Percentiles rank a stretch among this genome's conserved stretches.
Evolutionary conservation across 2,329 filamentous ascomycete genomes (phyloP).

Genomic region (Chaetomium globosum): DNA sequence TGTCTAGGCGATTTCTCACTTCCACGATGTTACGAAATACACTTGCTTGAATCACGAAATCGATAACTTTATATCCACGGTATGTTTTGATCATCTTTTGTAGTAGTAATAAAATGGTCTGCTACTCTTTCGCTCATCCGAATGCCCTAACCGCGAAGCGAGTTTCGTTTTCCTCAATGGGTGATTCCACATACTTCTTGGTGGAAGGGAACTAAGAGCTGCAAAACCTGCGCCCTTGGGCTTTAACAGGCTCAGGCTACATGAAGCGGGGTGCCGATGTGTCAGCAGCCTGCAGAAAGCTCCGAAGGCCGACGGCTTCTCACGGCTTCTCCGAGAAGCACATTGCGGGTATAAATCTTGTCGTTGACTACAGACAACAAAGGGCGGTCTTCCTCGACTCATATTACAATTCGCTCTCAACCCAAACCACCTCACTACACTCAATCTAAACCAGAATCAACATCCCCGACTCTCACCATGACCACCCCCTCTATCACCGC

Average conservation of each 20-base stretch:
- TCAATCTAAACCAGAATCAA: not conserved
- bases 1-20: not conserved
- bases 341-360: not conserved
- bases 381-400: not conserved
- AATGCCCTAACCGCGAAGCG: not conserved
- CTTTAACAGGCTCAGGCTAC: too few relatives aligned
- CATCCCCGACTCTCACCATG: conserved; percentile 1
- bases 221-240: not conserved
- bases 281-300: not conserved
- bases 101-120: too few relatives aligned
- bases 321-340: not conserved
- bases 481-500: conserved; percentile 10
- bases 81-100: not conserved
- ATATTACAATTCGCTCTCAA: not conserved
- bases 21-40: not conserved
- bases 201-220: not conserved
- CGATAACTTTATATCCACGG: not conserved
- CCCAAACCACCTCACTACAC: not conserved
- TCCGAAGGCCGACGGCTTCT: not conserved
- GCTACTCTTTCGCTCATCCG: not conserved
- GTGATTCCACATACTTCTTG: not conserved
- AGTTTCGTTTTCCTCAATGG: not conserved
- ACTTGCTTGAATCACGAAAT: not conserved
- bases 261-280: not conserved
- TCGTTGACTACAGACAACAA: not conserved